Evolutionary conservation across 129 eudicot genomes (phyloP).

Genomic region (Dittrichia graveolens): DNA sequence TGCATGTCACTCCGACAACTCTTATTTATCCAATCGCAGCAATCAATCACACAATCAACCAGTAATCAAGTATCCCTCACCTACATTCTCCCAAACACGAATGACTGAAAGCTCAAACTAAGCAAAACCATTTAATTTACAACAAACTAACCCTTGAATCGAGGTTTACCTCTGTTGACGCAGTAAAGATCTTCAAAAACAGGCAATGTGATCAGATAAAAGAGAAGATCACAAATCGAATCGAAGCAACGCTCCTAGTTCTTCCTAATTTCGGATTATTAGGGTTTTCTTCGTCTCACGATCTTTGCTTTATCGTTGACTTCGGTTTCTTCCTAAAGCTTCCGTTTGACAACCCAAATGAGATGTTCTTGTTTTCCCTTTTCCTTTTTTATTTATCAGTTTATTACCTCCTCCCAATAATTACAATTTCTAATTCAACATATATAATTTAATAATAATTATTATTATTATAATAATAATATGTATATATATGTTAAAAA

Average conservation of each 20-base stretch:
- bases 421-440: neutral
- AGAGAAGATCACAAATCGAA: slow-evolving; percentile 22
- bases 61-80: slow-evolving; percentile 20
- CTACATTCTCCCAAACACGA: slow-evolving; percentile 26
- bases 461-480: neutral
- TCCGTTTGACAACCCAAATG: slow-evolving; percentile 37
- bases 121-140: slow-evolving; percentile 9
- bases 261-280: neutral
- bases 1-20: slow-evolving; percentile 14
- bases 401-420: slow-evolving; percentile 22
- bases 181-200: slow-evolving; percentile 26
- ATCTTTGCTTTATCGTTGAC: slow-evolving; percentile 35
- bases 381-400: neutral
- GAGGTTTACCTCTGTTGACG: slow-evolving; percentile 24
- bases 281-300: slow-evolving; percentile 35
- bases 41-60: slow-evolving; percentile 23
- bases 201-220: slow-evolving; percentile 32
- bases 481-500: neutral
- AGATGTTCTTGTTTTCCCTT: slow-evolving; percentile 34
- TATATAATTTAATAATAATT: neutral
- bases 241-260: slow-evolving; percentile 15
- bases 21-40: slow-evolving; percentile 13
- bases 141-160: slow-evolving; percentile 14
- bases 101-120: slow-evolving; percentile 20
- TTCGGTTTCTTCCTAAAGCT: slow-evolving; percentile 34